Conservation (phyloP, 2,329 filamentous ascomycete genomes). For the Phyllosticta paracitricarpa region DNA sequence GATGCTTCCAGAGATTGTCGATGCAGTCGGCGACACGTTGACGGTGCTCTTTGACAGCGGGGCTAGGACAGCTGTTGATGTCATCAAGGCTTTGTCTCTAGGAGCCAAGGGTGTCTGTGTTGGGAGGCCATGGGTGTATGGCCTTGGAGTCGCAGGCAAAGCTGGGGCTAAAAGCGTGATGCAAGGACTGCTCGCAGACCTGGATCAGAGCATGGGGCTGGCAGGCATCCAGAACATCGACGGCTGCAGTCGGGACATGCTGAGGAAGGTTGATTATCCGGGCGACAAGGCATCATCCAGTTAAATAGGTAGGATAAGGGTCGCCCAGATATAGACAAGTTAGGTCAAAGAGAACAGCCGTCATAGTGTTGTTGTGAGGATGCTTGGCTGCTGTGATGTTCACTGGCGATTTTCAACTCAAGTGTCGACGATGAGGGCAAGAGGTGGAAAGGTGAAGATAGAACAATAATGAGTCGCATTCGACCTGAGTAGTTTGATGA, state of each 20-base stretch:
- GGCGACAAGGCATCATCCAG: constrained; percentile 1
- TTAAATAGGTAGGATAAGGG: not conserved
- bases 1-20: constrained; percentile 50
- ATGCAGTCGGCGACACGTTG: constrained; percentile 25
- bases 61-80: constrained; percentile 39
- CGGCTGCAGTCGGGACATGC: constrained; percentile 1
- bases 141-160: constrained; percentile 45
- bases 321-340: not conserved
- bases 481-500: not conserved
- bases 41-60: constrained; percentile 43
- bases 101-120: constrained; percentile 51
- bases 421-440: too few relatives aligned
- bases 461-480: too few relatives aligned
- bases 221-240: constrained; percentile 17
- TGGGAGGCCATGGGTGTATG: constrained; percentile 49
- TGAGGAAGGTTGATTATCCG: constrained; percentile 3
- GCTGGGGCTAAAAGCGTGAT: constrained; percentile 39
- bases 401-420: not conserved
- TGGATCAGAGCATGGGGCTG: constrained; percentile 20
- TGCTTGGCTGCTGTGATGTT: not conserved
- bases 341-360: not conserved
- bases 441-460: too few relatives aligned
- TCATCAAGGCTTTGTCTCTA: constrained; percentile 42
- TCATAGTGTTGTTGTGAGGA: not conserved
- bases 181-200: constrained; percentile 9